These are phyloP conservation scores for Gossypium anomalum DNA, from an alignment of 345 rosid species.

Conservation along the genomic window DNA sequence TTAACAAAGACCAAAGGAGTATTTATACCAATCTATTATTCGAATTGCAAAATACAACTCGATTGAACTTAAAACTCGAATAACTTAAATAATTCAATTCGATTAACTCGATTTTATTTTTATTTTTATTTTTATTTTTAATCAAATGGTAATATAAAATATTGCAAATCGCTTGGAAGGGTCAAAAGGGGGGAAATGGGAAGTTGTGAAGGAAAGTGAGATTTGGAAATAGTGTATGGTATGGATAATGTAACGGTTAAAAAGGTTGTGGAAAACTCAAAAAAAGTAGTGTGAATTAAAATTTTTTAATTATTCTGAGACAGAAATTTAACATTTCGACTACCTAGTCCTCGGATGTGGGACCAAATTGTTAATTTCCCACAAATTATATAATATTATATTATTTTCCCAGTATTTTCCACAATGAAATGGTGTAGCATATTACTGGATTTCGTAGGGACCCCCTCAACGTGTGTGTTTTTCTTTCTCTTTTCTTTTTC, in stretches of 20 bases:
- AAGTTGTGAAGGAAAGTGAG: background rate
- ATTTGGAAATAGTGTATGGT: background rate
- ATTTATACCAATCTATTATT: too few relatives aligned
- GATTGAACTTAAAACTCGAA: too few relatives aligned
- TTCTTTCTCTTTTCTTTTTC: too few relatives aligned
- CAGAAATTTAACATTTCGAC: background rate
- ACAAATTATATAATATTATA: too few relatives aligned
- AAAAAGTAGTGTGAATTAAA: background rate
- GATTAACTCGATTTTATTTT: too few relatives aligned
- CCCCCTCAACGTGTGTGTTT: too few relatives aligned
- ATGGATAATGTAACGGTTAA: background rate
- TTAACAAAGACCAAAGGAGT: too few relatives aligned
- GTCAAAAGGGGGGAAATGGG: background rate
- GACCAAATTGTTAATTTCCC: background rate
- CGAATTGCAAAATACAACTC: too few relatives aligned
- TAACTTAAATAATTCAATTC: too few relatives aligned
- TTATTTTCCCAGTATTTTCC: background rate
- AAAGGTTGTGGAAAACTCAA: background rate
- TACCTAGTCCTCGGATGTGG: background rate
- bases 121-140: too few relatives aligned
- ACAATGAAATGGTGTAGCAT: background rate
- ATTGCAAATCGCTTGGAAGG: background rate
- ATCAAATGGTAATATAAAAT: too few relatives aligned
- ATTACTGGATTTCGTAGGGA: too few relatives aligned
- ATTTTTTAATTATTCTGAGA: background rate